These are phyloP conservation scores for Globisporangium paroecandrum DNA, from an alignment of 352 stramenopile species.

Conservation along the genomic window DNA sequence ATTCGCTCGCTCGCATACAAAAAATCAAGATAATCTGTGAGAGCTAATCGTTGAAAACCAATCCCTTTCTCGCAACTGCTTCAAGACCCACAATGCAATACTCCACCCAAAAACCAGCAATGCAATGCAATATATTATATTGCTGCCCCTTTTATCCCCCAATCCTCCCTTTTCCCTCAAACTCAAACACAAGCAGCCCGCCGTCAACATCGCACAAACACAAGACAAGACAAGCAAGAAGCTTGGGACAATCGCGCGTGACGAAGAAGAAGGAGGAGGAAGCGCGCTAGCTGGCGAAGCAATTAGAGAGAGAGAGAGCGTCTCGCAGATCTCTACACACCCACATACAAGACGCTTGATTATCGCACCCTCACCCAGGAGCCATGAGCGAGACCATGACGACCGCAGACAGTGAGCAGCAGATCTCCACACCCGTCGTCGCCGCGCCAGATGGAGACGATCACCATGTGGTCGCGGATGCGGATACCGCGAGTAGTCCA, in stretches of 20 bases:
- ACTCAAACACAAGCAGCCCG: not conserved
- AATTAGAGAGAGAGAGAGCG: not conserved
- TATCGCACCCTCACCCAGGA: not conserved
- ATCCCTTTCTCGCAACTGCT: too few species aligned
- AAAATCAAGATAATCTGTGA: too few species aligned
- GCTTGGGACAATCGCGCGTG: not conserved
- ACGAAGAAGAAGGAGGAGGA: not conserved
- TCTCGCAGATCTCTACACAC: not conserved
- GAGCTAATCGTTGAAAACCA: too few species aligned
- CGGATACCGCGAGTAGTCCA: not conserved
- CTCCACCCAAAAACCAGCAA: too few species aligned
- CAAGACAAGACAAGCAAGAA: not conserved
- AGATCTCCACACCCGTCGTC: not conserved
- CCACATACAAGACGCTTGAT: not conserved
- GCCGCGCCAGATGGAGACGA: not conserved
- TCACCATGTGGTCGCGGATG: not conserved
- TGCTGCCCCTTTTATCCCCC: not conserved
- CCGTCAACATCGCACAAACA: not conserved
- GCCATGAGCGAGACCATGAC: constrained; percentile 5
- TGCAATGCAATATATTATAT: not conserved
- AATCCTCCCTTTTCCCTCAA: not conserved
- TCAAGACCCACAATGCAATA: too few species aligned
- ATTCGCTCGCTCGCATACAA: too few species aligned
- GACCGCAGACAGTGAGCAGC: not conserved
- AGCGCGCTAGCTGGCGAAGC: not conserved